Evolutionary conservation across 352 stramenopile genomes (phyloP), one percentile per base, ranked within the genome.

Genomic region (Thraustotheca clavata): DNA sequence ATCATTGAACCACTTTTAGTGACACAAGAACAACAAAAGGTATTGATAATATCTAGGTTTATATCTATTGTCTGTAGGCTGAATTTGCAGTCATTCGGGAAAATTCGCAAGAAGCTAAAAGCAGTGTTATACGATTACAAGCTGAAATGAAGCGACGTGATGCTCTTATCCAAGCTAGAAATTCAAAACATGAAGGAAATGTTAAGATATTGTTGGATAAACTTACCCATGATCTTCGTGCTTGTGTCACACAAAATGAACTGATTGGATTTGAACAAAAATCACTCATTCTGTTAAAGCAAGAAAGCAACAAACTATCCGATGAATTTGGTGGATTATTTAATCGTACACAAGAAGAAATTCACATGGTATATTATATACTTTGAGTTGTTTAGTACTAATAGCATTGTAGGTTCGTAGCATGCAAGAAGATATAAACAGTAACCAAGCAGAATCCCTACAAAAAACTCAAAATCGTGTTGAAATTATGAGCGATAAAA

Each of bases 371-470:
- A 54, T 12, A 18, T 9, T 27, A 55, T 26, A 11, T 52, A 31
- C 20, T 0, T 8, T 59, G 49, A 59, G 16, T 49, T 22, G 12
- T n/a, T 43, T 29, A 29, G 43, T 6, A 14, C 33, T 6, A 14
- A 12, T 6, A 6, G 6, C 43, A 6, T 50, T 29, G 0, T 55
- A 65, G 57, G 57, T 65, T 24, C 36, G 57, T 20, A 65, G 57
- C 27, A 34, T 43, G n/a, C 83, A 93, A 38, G 83, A 93, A 49
- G 82, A 93, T 31, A 82, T 93, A 62, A 93, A 93, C 69, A 90
- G 80, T 27, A 75, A 73, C 22, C 79, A 82, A 40, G 80, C 79
- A 3, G 83, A 93, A 43, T 4, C 57, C 3, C 12, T 65, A 29
- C 57, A 65, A 27, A 65, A 43, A 1, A 54, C 22, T 6, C 57